Base-by-base conservation (phyloP, 108 stramenopile species). In the Fragilaria crotonensis region DNA sequence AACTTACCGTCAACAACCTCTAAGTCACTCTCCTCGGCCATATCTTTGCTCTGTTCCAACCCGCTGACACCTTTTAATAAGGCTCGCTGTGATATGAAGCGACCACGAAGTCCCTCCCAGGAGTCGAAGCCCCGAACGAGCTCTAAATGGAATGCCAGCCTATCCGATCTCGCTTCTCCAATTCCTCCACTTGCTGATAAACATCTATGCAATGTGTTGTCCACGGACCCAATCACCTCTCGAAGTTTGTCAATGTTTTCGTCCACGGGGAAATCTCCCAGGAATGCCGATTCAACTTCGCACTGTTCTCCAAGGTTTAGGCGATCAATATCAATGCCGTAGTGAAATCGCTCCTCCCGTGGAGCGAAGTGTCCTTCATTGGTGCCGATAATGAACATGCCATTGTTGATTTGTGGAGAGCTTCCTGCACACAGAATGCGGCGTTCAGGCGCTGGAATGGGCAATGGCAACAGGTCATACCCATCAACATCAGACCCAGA, bases 201-300 rank as follows among this genome's bases (percentile, higher is more conserved):
- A 41, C 85, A 78, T 20, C 80, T 64, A 4, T 76, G 63, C 28
- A 92, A 44, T 9, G 77, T 85, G 47, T 72, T 66, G 55, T 88
- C 79, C 4, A 86, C 79, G 17, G 82, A 80, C 29, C 80, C 68
- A 48, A 92, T 78, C 1, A 92, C 77, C 33, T 84, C 83, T 25
- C 78, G 78, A 5, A 92, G 70, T 57, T 88, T 86, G 57, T 88
- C 90, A 54, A 92, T 88, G 54, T 92, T 81, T 48, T 79, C 80
- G 30, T 92, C 90, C 9, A 88, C 84, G 21, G 72, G 70, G 33
- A 88, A 78, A 25, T 87, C 65, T n/a, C 87, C 87, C 36, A 91
- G 57, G 33, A 72, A 63, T 5, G 75, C 77, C 14, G 64, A 45
- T 48, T 56, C 48, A 22, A 23, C 54, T 52, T 69, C 55, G 25